phyloP scores from a whole-genome alignment of 129 eudicot species.

The Lonicera japonica region DNA sequence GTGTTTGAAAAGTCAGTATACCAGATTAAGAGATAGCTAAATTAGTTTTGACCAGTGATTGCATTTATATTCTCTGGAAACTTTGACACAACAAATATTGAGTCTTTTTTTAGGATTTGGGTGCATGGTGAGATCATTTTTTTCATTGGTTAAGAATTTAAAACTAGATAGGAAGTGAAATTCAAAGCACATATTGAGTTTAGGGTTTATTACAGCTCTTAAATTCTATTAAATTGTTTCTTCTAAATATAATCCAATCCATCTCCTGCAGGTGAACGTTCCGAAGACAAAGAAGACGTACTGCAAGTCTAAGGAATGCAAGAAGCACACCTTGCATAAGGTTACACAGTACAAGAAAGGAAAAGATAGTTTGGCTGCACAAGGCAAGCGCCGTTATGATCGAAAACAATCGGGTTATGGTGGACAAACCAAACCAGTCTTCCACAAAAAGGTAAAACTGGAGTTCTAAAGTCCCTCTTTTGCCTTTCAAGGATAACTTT shows the following conservation, averaged over 20 bases:
- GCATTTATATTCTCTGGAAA: too few relatives aligned
- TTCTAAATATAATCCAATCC: background rate
- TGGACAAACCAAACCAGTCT: constrained; percentile 65
- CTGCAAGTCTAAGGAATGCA: constrained; percentile 52
- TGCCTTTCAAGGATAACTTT: too few relatives aligned
- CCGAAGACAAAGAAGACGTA: constrained; percentile 63
- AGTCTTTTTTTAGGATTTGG: too few relatives aligned
- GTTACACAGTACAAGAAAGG: constrained; percentile 66
- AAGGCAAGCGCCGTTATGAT: constrained; percentile 58
- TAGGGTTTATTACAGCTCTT: background rate
- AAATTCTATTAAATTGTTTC: background rate
- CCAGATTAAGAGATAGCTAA: too few relatives aligned
- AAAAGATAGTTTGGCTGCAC: constrained; percentile 56
- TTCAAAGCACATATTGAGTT: background rate
- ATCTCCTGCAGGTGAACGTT: constrained; percentile 37
- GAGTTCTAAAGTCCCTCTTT: too few relatives aligned
- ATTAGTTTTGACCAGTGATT: too few relatives aligned
- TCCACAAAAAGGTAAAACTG: constrained; percentile 48
- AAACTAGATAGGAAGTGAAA: background rate
- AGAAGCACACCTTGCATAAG: constrained; percentile 58
- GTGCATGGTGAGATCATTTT: background rate
- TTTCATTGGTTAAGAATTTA: background rate
- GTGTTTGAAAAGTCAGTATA: too few relatives aligned
- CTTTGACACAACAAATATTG: too few relatives aligned
- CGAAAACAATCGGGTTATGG: constrained; percentile 60